Conservation (phyloP, 768 basidiomycete species). For the Leucosporidium creatinivorum region DNA sequence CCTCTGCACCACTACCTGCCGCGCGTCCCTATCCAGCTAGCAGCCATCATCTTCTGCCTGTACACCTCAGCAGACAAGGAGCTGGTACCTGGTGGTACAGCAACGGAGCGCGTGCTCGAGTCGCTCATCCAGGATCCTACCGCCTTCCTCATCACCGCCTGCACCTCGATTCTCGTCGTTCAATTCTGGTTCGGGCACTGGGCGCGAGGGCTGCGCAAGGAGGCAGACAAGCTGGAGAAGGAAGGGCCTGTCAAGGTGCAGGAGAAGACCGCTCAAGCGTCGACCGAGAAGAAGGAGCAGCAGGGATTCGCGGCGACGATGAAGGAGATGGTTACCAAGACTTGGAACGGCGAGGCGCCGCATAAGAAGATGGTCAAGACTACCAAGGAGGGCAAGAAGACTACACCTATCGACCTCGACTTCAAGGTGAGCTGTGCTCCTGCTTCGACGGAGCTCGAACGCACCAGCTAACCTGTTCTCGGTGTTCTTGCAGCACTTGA, state of each 20-base stretch:
- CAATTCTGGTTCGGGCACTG: slow-evolving; percentile 30
- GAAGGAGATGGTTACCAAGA: slow-evolving; percentile 1
- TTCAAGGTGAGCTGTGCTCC: slow-evolving; percentile 6
- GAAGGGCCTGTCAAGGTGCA: background rate
- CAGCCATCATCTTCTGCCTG: slow-evolving; percentile 18
- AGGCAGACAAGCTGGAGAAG: no score
- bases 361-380: background rate
- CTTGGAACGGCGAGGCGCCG: slow-evolving; percentile 11
- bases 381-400: background rate
- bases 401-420: background rate
- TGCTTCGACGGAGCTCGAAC: background rate
- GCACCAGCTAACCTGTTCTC: background rate
- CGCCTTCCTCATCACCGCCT: slow-evolving; percentile 11
- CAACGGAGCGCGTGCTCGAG: background rate
- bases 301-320: slow-evolving; percentile 8
- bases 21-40: slow-evolving; percentile 21
- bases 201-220: background rate
- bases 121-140: slow-evolving; percentile 19
- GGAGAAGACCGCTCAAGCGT: background rate
- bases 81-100: background rate
- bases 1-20: slow-evolving; percentile 25
- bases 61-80: background rate
- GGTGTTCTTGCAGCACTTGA: slow-evolving; percentile 9
- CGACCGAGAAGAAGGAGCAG: background rate
- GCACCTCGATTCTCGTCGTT: slow-evolving; percentile 8